These are phyloP conservation scores for Picochlorum sp. DNA, from an alignment of 139 green algal genomes.

Conservation along the genomic window DNA sequence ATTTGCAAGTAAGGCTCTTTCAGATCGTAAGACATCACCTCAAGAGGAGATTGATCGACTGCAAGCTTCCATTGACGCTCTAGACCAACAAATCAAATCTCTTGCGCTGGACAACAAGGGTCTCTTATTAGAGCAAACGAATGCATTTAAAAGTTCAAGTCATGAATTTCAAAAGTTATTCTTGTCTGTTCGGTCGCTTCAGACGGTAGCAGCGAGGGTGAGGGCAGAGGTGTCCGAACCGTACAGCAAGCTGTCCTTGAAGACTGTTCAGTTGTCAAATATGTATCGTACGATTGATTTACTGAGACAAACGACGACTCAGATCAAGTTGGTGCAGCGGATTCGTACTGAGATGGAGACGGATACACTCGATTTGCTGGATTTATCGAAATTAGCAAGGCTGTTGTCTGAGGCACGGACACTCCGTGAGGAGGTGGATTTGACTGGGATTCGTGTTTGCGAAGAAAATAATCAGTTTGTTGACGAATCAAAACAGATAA, in stretches of 20 bases:
- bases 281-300: slow-evolving; percentile 48
- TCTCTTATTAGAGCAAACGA: slow-evolving; percentile 36
- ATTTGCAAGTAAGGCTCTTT: slow-evolving; percentile 58
- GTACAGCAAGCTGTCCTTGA: slow-evolving; percentile 33
- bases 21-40: slow-evolving; percentile 49
- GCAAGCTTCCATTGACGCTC: slow-evolving; percentile 40
- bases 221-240: slow-evolving; percentile 54
- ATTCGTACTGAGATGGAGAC: slow-evolving; percentile 15
- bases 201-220: slow-evolving; percentile 52
- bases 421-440: slow-evolving; percentile 42
- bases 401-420: slow-evolving; percentile 62
- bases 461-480: slow-evolving; percentile 58
- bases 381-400: slow-evolving; percentile 75
- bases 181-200: slow-evolving; percentile 50
- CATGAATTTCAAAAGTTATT: slow-evolving; percentile 43
- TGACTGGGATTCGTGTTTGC: slow-evolving; percentile 44
- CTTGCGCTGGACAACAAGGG: slow-evolving; percentile 43
- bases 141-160: slow-evolving; percentile 45
- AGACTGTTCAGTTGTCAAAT: slow-evolving; percentile 36
- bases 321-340: slow-evolving; percentile 51
- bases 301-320: slow-evolving; percentile 58
- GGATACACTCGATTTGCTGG: slow-evolving; percentile 23
- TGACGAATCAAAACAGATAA: slow-evolving; percentile 17
- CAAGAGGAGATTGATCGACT: slow-evolving; percentile 52
- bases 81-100: slow-evolving; percentile 44